phyloP scores from a whole-genome alignment of 257 asterid genomes.

The Linaria vulgaris region DNA sequence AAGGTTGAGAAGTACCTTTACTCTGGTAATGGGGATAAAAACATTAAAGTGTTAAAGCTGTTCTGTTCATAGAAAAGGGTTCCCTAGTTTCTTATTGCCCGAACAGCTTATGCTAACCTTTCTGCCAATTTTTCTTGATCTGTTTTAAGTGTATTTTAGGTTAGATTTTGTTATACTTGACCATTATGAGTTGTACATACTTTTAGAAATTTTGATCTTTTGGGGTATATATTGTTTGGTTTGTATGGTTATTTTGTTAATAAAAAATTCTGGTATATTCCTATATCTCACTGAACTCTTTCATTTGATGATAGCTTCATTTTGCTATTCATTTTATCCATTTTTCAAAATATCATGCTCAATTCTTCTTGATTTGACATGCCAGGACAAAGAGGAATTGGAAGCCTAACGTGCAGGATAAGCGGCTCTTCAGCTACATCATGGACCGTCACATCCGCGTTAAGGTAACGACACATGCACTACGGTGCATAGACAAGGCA shows the following conservation, averaged over 20 bases:
- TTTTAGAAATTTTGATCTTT: conserved; percentile 10
- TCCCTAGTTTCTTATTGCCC: too few species aligned
- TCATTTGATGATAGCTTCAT: conserved; percentile 9
- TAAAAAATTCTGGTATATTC: not conserved
- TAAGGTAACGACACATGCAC: conserved; percentile 86
- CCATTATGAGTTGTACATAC: not conserved
- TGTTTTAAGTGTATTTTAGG: too few species aligned
- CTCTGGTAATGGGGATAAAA: not conserved
- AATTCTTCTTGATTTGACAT: conserved; percentile 26
- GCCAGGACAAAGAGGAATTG: conserved; percentile 76
- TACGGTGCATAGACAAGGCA: conserved; percentile 96
- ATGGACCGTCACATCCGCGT: conserved; percentile 81
- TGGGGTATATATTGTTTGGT: not conserved
- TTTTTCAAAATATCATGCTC: conserved; percentile 17
- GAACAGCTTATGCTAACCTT: not conserved
- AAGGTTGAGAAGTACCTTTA: not conserved
- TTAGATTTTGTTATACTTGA: conserved; percentile 14
- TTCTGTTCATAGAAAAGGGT: too few species aligned
- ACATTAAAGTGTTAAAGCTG: too few species aligned
- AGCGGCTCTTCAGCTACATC: conserved; percentile 88
- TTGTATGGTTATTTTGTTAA: not conserved
- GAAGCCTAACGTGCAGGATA: conserved; percentile 91
- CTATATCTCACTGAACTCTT: not conserved
- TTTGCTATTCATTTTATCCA: conserved; percentile 4
- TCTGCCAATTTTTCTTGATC: too few species aligned